Evolutionary conservation across 495 filamentous ascomycete genomes (phyloP).

Genomic region (Penicillium roqueforti): DNA sequence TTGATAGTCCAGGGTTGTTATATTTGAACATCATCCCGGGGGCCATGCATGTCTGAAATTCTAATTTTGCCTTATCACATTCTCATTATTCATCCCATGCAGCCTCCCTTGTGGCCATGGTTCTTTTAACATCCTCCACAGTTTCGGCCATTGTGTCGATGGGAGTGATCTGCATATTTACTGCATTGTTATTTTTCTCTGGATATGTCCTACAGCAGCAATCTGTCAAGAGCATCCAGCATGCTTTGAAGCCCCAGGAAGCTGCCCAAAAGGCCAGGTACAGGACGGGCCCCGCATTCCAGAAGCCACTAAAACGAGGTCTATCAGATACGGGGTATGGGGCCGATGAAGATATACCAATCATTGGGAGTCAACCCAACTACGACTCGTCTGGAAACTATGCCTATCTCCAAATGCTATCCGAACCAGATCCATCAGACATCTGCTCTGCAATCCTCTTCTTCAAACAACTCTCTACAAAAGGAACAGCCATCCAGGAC

Average conservation of each 20-base stretch:
- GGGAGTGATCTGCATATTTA: conserved; percentile 55
- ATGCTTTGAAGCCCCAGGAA: conserved; percentile 48
- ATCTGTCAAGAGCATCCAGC: conserved; percentile 59
- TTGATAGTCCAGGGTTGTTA: neutral
- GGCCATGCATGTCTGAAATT: conserved; percentile 19
- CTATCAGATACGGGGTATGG: conserved; percentile 16
- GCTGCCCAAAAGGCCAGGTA: conserved; percentile 13
- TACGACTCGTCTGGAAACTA: conserved; percentile 28
- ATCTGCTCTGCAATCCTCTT: conserved; percentile 46
- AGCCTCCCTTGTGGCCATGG: conserved; percentile 29
- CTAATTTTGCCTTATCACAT: conserved; percentile 11
- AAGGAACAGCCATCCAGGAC: conserved; percentile 37
- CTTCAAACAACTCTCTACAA: conserved; percentile 40
- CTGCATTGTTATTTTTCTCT: conserved; percentile 61
- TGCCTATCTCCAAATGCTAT: conserved; percentile 45
- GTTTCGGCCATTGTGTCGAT: conserved; percentile 43
- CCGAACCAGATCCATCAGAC: conserved; percentile 41
- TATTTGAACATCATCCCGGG: neutral
- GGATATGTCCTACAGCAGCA: conserved; percentile 69
- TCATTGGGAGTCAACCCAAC: conserved; percentile 5
- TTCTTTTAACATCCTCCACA: conserved; percentile 44
- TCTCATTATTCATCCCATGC: conserved; percentile 13
- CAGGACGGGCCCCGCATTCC: conserved; percentile 24
- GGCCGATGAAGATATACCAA: conserved; percentile 11
- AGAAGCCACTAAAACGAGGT: conserved; percentile 19